Conservation (phyloP, 1,284 basidiomycete genomes). For the Cystobasidium sp. region DNA sequence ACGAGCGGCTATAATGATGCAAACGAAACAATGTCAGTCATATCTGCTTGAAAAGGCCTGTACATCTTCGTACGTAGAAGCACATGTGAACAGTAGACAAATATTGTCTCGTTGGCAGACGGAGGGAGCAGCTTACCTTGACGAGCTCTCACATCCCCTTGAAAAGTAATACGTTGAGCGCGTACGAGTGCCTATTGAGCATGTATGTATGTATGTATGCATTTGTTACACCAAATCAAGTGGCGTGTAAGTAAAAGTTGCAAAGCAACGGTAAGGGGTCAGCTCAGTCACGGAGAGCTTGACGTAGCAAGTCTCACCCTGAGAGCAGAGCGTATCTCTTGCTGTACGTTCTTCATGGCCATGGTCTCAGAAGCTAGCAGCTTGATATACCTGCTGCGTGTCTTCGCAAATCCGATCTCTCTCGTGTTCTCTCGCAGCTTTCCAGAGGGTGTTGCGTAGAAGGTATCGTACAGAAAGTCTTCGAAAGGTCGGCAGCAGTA, state of each 20-base stretch:
- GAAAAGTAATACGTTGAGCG: slow-evolving; percentile 33
- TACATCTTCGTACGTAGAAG: background rate
- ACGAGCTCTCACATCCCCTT: slow-evolving; percentile 34
- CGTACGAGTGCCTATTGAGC: slow-evolving; percentile 31
- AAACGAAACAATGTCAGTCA: background rate
- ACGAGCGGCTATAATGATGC: slow-evolving; percentile 10
- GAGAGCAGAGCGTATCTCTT: slow-evolving; percentile 25
- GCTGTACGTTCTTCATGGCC: slow-evolving; percentile 1
- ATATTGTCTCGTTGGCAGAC: background rate
- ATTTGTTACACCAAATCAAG: background rate
- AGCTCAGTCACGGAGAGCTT: no score
- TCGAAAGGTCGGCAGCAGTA: no score
- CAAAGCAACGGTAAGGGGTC: background rate
- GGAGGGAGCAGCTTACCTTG: slow-evolving; percentile 1
- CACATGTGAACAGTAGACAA: background rate
- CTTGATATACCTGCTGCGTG: background rate
- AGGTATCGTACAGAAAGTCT: background rate
- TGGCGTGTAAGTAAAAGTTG: slow-evolving; percentile 17
- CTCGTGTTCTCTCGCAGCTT: background rate
- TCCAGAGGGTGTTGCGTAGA: background rate
- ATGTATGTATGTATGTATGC: background rate
- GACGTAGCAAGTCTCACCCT: no score
- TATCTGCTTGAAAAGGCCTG: background rate
- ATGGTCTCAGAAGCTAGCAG: background rate
- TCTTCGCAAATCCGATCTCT: background rate